Percentiles rank a stretch among this genome's conserved stretches.
These are phyloP conservation scores for Candida corydali DNA, from an alignment of 805 yeast genomes.

Conservation along the genomic window DNA sequence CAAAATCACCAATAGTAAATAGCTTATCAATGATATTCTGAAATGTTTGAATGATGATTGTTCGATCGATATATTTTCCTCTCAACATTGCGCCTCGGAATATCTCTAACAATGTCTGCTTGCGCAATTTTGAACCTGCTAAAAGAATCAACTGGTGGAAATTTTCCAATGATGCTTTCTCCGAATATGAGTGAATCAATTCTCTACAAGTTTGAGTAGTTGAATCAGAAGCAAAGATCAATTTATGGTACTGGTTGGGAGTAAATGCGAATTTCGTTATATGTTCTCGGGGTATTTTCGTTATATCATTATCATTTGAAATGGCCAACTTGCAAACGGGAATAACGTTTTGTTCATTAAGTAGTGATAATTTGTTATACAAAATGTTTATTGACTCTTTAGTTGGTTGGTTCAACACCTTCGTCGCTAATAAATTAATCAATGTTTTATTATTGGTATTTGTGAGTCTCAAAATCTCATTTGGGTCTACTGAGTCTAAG, in stretches of 20 bases:
- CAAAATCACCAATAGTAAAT: slow-evolving; percentile 1
- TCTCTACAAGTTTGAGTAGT: background rate
- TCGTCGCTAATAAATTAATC: slow-evolving; percentile 2
- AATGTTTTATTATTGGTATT: background rate
- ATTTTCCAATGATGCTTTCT: background rate
- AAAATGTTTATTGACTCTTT: background rate
- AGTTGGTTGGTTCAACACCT: background rate
- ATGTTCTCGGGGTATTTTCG: background rate
- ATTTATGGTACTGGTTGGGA: slow-evolving; percentile 2
- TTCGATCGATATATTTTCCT: slow-evolving; percentile 2
- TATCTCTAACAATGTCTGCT: slow-evolving; percentile 9
- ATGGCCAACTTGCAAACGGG: background rate
- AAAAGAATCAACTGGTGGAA: background rate
- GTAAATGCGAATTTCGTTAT: background rate
- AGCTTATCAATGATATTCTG: slow-evolving; percentile 2
- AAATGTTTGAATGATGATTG: slow-evolving; percentile 1
- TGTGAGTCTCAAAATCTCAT: background rate
- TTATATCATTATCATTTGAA: background rate
- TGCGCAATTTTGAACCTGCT: background rate
- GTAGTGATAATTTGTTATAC: background rate
- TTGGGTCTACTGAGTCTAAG: background rate
- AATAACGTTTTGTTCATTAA: background rate
- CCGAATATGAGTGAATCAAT: slow-evolving; percentile 1
- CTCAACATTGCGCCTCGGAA: slow-evolving; percentile 6
- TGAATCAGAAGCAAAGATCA: background rate